These are phyloP conservation scores for Hanseniaspora occidentalis DNA, from an alignment of 805 yeast species.

Conservation along the genomic window DNA sequence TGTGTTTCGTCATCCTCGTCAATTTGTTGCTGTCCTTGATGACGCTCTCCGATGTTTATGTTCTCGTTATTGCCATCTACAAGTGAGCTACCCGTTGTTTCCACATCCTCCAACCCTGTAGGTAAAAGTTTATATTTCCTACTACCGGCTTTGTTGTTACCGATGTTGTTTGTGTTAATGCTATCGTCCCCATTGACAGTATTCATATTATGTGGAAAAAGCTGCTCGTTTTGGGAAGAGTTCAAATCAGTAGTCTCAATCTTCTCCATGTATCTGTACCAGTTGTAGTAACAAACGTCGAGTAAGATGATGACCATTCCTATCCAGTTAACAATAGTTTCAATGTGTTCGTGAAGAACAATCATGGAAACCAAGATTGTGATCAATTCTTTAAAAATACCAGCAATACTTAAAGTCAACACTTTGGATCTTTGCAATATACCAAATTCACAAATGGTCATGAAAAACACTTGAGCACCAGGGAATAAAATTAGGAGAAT, in stretches of 20 bases:
- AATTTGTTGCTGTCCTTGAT: too few relatives aligned
- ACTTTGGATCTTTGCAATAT: slow-evolving; percentile 73
- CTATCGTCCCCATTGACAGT: too few relatives aligned
- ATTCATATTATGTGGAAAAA: too few relatives aligned
- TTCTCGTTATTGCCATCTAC: too few relatives aligned
- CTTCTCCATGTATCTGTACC: slow-evolving; percentile 24
- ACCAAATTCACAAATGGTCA: slow-evolving; percentile 82
- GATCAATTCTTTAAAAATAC: slow-evolving; percentile 82
- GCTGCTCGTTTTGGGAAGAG: too few relatives aligned
- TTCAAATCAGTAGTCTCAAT: not conserved
- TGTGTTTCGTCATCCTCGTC: too few relatives aligned
- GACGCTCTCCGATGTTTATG: too few relatives aligned
- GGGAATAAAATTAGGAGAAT: slow-evolving; percentile 57
- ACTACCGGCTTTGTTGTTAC: too few relatives aligned
- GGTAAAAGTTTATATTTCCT: too few relatives aligned
- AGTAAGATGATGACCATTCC: slow-evolving; percentile 65
- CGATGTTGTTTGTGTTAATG: too few relatives aligned
- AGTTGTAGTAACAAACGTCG: slow-evolving; percentile 78
- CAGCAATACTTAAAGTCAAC: slow-evolving; percentile 78
- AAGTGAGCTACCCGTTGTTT: too few relatives aligned
- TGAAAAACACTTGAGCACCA: slow-evolving; percentile 74
- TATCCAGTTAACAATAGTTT: slow-evolving; percentile 33
- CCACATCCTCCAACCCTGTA: too few relatives aligned
- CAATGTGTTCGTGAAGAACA: slow-evolving; percentile 52
- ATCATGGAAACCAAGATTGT: slow-evolving; percentile 61